A percentile compares a stretch with the other conserved stretches of the same genome.
Conservation (phyloP, 495 filamentous ascomycete genomes). For the Letharia columbiana region DNA sequence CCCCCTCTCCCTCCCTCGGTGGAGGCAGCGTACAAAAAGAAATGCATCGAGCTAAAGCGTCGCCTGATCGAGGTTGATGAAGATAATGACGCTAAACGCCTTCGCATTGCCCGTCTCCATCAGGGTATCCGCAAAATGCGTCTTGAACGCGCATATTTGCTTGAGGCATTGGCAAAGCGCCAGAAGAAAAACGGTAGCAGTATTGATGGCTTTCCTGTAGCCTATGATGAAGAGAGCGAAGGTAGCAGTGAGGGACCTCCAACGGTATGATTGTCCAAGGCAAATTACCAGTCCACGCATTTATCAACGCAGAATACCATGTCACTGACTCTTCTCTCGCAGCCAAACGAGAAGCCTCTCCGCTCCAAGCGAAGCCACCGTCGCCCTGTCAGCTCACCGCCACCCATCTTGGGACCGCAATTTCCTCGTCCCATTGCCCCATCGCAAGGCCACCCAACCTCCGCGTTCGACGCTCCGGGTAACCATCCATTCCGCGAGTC, state of each 20-base stretch:
- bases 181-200: conserved; percentile 44
- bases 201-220: conserved; percentile 23
- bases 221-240: conserved; percentile 26
- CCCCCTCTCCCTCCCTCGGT: conserved; percentile 81
- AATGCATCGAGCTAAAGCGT: conserved; percentile 91
- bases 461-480: conserved; percentile 10
- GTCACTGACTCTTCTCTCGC: conserved; percentile 22
- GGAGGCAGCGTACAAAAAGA: conserved; percentile 90
- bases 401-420: conserved; percentile 20
- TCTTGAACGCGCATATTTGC: conserved; percentile 78
- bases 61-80: conserved; percentile 85
- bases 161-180: conserved; percentile 79
- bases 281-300: not conserved
- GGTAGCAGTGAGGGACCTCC: conserved; percentile 25
- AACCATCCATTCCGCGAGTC: conserved; percentile 16
- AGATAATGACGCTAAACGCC: conserved; percentile 68
- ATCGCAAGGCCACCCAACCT: conserved; percentile 22
- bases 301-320: conserved; percentile 8
- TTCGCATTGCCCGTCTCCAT: conserved; percentile 70
- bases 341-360: conserved; percentile 88
- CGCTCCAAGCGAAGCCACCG: conserved; percentile 64
- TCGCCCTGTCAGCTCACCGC: conserved; percentile 21
- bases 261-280: conserved; percentile 19
- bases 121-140: conserved; percentile 85
- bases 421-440: conserved; percentile 23